Evolutionary conservation across 768 basidiomycete species (phyloP), one percentile per base, ranked within the genome.

Genomic region (Lactarius sanguifluus): DNA sequence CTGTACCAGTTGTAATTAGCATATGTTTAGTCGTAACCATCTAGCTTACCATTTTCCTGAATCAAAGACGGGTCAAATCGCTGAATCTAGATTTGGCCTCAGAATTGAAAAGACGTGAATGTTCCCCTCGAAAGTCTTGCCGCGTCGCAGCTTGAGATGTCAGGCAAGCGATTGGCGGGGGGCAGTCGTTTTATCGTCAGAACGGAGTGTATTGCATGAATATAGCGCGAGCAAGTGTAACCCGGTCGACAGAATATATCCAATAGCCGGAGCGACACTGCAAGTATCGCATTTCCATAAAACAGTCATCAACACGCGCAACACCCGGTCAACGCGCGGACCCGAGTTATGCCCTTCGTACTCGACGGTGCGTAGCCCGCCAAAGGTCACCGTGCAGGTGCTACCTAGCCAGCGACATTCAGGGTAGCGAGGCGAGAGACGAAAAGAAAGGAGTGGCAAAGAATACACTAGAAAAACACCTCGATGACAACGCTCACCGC

Each of bases 401-500:
- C 23, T 52, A 52, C 50, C 50, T 56, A 32, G 32, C 30, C 16
- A 56, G 16, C 5, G 55, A 32, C 16, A 30, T 34, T 20, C 18
- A 40, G 38, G 57, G 38, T 8, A 28, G 32, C 56, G 13, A 34
- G 16, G 28, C 18, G 20, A 50, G 20, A 47, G 28, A 56, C 55
- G 12, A 32, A 56, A 56, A 30, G 10, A 10, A 56, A 1, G 56
- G 34, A 1, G n/a, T 4, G 30, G 28, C 4, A 34, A 34, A 34
- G 30, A 57, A 25, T 57, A 57, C 56, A 57, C 32, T 18, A 30
- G 16, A 30, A 32, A 18, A 57, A 34, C 56, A 23, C 18, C 56
- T 30, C 18, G 56, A 36, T 23, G n/a, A 34, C n/a, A 15, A 56
- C 56, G 32, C 54, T 61, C 32, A 70, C 59, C 61, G 67, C 52